Conservation (phyloP, 331 rosid species). For the Pyrus hybrid region DNA sequence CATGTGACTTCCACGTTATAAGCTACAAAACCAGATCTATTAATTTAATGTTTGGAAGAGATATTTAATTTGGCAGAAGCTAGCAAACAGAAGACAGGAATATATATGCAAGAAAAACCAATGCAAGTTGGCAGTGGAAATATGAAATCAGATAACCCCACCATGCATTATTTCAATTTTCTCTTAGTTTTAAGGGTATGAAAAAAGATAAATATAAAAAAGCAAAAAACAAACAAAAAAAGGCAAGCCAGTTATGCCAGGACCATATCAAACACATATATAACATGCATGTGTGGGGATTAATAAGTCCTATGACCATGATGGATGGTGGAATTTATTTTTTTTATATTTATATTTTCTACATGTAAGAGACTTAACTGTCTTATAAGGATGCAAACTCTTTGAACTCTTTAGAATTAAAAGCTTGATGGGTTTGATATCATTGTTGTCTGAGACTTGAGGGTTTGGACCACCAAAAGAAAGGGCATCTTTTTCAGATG, state of each 20-base stretch:
- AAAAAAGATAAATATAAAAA: background rate
- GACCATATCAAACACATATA: background rate
- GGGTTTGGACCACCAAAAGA: constrained; percentile 54
- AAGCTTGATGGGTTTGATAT: constrained; percentile 44
- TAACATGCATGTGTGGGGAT: constrained; percentile 20
- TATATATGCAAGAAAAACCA: constrained; percentile 18
- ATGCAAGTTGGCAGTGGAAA: constrained; percentile 31
- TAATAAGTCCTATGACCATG: constrained; percentile 28
- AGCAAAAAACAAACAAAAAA: background rate
- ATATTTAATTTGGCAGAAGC: constrained; percentile 16
- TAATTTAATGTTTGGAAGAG: background rate
- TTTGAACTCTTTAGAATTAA: constrained; percentile 39
- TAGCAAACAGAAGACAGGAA: constrained; percentile 21
- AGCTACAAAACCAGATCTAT: background rate
- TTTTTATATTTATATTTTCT: background rate
- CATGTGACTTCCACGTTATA: background rate
- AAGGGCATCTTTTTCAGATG: constrained; percentile 49
- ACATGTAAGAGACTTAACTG: constrained; percentile 27
- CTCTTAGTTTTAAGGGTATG: background rate
- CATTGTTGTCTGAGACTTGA: constrained; percentile 46
- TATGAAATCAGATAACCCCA: constrained; percentile 29
- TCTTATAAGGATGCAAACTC: constrained; percentile 33
- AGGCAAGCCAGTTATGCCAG: background rate
- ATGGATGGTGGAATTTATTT: constrained; percentile 24
- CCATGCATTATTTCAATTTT: constrained; percentile 14